phyloP scores from a whole-genome alignment of 768 basidiomycete species.

The Lactarius deliciosus region DNA sequence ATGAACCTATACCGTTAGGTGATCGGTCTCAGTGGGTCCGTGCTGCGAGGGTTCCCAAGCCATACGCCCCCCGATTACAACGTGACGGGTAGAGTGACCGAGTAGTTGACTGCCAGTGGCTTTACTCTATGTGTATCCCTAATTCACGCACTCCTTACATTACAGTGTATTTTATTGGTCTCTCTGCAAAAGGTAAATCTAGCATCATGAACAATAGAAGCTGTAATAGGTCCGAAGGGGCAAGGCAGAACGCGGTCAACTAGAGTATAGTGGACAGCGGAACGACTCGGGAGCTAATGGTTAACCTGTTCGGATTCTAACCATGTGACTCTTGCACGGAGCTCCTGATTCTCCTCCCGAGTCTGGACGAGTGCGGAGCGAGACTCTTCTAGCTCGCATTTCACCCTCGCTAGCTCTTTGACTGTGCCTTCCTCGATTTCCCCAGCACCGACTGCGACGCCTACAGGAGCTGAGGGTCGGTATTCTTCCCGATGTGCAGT shows the following conservation, averaged over 20 bases:
- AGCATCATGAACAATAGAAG: not conserved
- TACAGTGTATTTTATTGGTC: not conserved
- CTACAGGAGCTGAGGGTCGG: conserved; percentile 45
- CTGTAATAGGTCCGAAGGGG: not conserved
- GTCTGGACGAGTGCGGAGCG: conserved; percentile 45
- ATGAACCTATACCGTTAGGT: conserved; percentile 57
- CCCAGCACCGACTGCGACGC: conserved; percentile 72
- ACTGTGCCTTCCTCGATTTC: conserved; percentile 60
- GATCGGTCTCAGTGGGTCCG: conserved; percentile 43
- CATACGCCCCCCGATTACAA: not conserved
- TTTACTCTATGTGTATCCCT: not conserved
- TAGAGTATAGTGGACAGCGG: not conserved
- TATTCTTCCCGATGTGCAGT: not conserved
- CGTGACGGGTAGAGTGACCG: not conserved
- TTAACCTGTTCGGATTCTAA: conserved; percentile 14
- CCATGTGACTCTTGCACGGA: conserved; percentile 33
- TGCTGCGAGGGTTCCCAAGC: conserved; percentile 26
- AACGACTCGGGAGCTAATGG: not conserved
- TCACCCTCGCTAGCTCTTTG: conserved; percentile 50
- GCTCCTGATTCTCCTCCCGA: conserved; percentile 54
- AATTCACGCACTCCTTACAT: not conserved
- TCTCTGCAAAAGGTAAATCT: not conserved
- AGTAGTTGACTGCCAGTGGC: not conserved
- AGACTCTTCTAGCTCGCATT: conserved; percentile 47
- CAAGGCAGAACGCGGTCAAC: not conserved